Evolutionary conservation across 306 rosid species (phyloP), one percentile per base, ranked within the genome.

Genomic region (Vicia sativa): DNA sequence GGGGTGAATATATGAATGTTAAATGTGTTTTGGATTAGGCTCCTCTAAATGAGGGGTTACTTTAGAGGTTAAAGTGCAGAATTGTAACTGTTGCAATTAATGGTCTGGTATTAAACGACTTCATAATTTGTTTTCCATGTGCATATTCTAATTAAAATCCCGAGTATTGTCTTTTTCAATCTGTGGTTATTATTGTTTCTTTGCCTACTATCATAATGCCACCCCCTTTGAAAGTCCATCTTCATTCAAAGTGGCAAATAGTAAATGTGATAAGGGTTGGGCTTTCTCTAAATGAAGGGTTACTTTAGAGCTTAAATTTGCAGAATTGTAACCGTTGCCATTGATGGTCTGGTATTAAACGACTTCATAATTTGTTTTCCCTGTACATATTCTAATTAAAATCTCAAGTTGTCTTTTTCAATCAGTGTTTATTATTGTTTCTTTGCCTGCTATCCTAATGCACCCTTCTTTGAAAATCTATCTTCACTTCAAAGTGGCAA

Each of bases 131-230:
- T 57, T 61, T 11, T 18, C 14, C 49, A 38, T 38, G 46, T 38
- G 34, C 48, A 11, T 61, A 15, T 38, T 18, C 10, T 38, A 15
- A 38, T 16, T 60, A 60, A 29, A 60, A 60, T 60, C 45, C 16
- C 9, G 5, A 35, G 28, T 15, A n/a, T 37, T 60, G 65, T 34
- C 61, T 60, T 60, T 60, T 60, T 18, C 45, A 10, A 35, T 60
- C 1, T 38, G 4, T 61, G 67, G 67, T 61, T 61, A 61, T 61
- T 39, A 6, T 61, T 61, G 50, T 38, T 62, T 16, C 66, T 29
- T 61, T 62, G 49, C 49, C 50, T 11, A 38, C 49, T 19, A 41
- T 39, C 46, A 34, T 39, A 62, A 61, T 3, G 23, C 58, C 37
- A 9, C n/a, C 28, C 12, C n/a, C 45, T 34, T 35, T 35, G 45